Conservation (phyloP, 306 rosid genomes). For the Corylus heterophylla region DNA sequence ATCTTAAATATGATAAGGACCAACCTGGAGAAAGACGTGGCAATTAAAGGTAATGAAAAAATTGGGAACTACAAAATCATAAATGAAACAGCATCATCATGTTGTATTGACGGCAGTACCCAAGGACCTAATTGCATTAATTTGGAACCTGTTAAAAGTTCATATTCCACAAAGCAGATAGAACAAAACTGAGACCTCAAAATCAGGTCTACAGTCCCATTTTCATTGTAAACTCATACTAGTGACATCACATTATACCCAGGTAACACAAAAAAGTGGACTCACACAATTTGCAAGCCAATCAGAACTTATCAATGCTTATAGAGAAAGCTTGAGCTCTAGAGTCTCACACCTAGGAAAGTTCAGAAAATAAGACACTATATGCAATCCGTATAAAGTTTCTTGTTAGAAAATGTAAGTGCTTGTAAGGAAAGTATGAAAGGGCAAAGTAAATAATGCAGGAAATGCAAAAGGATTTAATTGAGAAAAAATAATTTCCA, state of each 20-base stretch:
- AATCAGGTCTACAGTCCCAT: constrained; percentile 15
- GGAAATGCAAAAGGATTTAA: background rate
- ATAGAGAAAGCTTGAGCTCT: background rate
- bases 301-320: background rate
- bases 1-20: constrained; percentile 33
- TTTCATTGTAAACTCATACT: constrained; percentile 19
- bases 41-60: constrained; percentile 36
- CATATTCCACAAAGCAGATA: constrained; percentile 50
- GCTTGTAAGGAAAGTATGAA: background rate
- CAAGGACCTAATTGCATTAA: constrained; percentile 77
- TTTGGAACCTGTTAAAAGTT: constrained; percentile 70
- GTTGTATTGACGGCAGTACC: constrained; percentile 68
- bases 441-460: background rate
- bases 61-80: constrained; percentile 45
- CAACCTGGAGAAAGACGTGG: constrained; percentile 45
- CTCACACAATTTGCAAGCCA: background rate
- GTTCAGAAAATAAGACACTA: background rate
- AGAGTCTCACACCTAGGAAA: background rate
- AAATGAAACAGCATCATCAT: constrained; percentile 75
- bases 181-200: constrained; percentile 22
- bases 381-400: background rate
- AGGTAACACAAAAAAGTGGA: background rate
- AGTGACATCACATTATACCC: constrained; percentile 19
- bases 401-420: background rate
- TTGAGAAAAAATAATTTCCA: background rate